phyloP scores from a whole-genome alignment of 192 early-diverging fungal genomes.

The Rhizophlyctis rosea region DNA sequence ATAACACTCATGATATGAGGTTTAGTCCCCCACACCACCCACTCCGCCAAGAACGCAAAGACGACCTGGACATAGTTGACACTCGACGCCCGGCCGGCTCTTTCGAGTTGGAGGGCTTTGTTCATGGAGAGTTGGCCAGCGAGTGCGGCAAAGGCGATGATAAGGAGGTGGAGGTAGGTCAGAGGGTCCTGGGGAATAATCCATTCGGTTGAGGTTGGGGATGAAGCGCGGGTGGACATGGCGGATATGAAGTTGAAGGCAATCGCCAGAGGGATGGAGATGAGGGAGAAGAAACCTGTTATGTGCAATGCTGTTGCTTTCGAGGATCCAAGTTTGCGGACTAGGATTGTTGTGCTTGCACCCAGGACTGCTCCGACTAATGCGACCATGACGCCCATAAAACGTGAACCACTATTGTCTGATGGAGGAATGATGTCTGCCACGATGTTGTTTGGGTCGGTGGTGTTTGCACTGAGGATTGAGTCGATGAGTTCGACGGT shows the following conservation, averaged over 20 bases:
- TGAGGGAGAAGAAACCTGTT: conserved; percentile 11
- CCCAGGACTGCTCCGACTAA: conserved; percentile 25
- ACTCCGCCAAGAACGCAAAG: conserved; percentile 30
- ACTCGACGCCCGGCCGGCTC: conserved; percentile 19
- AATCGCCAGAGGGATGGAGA: conserved; percentile 17
- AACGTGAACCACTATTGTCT: not conserved
- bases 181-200: conserved; percentile 16
- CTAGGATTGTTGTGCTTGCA: conserved; percentile 17
- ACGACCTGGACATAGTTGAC: conserved; percentile 33
- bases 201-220: conserved; percentile 6
- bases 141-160: conserved; percentile 8
- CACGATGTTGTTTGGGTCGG: not conserved
- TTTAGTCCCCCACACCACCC: conserved; percentile 17
- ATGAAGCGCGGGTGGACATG: too few relatives aligned
- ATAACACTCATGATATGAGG: conserved; percentile 19
- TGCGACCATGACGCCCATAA: conserved; percentile 18
- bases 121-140: conserved; percentile 23
- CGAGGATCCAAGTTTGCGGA: conserved; percentile 13
- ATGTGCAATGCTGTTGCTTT: conserved; percentile 21
- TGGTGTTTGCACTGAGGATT: too few relatives aligned
- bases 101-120: conserved; percentile 19
- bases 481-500: conserved; percentile 2
- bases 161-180: conserved; percentile 18
- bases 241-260: conserved; percentile 3
- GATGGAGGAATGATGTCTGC: not conserved